Evolutionary conservation across 1,284 basidiomycete genomes (phyloP).

Genomic region (Papiliotrema flavescens): DNA sequence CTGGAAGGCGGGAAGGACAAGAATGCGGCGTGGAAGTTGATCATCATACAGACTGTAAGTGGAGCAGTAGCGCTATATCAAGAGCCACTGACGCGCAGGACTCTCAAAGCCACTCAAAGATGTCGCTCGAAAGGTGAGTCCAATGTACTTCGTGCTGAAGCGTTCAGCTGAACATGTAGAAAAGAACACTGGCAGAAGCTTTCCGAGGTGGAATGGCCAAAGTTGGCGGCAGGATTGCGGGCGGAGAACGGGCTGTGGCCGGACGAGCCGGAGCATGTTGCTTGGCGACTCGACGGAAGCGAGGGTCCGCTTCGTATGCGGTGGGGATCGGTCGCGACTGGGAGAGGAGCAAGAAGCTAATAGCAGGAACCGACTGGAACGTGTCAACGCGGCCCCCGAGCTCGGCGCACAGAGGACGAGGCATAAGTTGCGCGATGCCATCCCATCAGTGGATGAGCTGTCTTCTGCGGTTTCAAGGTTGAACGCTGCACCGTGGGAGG

Average conservation of each 20-base stretch:
- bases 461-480: constrained; percentile 59
- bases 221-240: constrained; percentile 33
- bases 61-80: no score
- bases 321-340: constrained; percentile 48
- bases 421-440: constrained; percentile 52
- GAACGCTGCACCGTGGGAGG: constrained; percentile 73
- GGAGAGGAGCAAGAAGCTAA: background rate
- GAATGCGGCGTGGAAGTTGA: constrained; percentile 48
- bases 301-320: constrained; percentile 80
- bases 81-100: no score
- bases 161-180: constrained; percentile 8
- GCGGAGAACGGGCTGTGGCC: constrained; percentile 76
- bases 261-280: constrained; percentile 52
- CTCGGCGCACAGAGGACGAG: constrained; percentile 33
- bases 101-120: constrained; percentile 35
- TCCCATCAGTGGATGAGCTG: constrained; percentile 61
- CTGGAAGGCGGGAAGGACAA: constrained; percentile 46
- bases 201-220: constrained; percentile 46
- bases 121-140: constrained; percentile 39
- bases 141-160: background rate
- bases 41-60: constrained; percentile 39
- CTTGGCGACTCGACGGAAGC: constrained; percentile 80
- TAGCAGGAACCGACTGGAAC: constrained; percentile 33
- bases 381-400: constrained; percentile 32
- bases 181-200: constrained; percentile 48